phyloP scores from a whole-genome alignment of 2,329 filamentous ascomycete species.

The Diaporthe nobilis region DNA sequence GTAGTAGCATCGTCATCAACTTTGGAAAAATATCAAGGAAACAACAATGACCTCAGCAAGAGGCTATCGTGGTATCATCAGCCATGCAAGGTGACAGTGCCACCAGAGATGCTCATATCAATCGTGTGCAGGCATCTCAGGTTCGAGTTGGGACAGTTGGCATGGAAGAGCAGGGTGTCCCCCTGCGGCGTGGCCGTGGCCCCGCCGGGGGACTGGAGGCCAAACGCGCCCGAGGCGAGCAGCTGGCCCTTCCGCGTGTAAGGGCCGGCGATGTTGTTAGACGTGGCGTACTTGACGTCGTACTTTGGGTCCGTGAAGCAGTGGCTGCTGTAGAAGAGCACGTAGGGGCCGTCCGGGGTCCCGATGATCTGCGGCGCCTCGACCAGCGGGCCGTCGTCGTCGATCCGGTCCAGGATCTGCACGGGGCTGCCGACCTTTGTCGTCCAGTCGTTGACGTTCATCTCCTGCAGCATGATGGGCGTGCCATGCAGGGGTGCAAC shows the following conservation, averaged over 20 bases:
- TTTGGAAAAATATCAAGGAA: background rate
- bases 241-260: conserved; percentile 38
- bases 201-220: conserved; percentile 39
- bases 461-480: conserved; percentile 70
- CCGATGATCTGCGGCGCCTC: conserved; percentile 71
- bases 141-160: conserved; percentile 25
- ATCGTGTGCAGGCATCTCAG: conserved; percentile 39
- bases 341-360: conserved; percentile 63
- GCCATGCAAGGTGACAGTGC: conserved; percentile 23
- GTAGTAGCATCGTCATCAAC: background rate
- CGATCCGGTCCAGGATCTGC: conserved; percentile 60
- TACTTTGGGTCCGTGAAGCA: conserved; percentile 69
- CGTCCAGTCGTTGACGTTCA: conserved; percentile 65
- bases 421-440: conserved; percentile 65
- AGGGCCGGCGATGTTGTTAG: conserved; percentile 37
- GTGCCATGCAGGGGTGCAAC: conserved; percentile 60
- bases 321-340: conserved; percentile 74
- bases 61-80: conserved; percentile 7
- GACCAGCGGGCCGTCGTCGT: conserved; percentile 67
- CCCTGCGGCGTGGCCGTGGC: conserved; percentile 38
- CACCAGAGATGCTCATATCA: conserved; percentile 35
- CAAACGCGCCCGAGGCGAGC: conserved; percentile 31
- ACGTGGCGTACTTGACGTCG: conserved; percentile 71
- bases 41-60: background rate
- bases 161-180: conserved; percentile 39